Evolutionary conservation across 2,329 filamentous ascomycete species (phyloP).

Genomic region (Leptodontidium sp.): DNA sequence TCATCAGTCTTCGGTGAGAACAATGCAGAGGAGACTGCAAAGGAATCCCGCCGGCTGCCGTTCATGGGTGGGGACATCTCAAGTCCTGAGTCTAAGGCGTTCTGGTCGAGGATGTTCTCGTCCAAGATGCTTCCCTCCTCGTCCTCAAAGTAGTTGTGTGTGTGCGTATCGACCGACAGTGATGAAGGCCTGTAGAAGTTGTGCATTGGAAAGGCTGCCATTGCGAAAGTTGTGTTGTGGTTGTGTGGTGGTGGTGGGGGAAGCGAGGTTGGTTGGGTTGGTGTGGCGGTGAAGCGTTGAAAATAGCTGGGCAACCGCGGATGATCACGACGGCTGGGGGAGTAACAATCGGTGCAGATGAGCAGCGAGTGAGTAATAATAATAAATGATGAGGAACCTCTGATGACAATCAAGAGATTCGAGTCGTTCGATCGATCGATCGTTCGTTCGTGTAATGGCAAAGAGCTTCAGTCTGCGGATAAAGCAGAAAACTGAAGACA

Average conservation of each 20-base stretch:
- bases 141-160: constrained; percentile 66
- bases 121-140: constrained; percentile 68
- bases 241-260: constrained; percentile 24
- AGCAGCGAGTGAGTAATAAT: constrained; percentile 13
- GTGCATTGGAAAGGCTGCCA: constrained; percentile 46
- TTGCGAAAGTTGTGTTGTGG: constrained; percentile 35
- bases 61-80: constrained; percentile 71
- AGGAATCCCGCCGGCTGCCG: constrained; percentile 69
- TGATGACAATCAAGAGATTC: constrained; percentile 19
- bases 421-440: background rate
- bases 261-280: constrained; percentile 32
- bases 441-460: constrained; percentile 13
- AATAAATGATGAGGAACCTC: constrained; percentile 16
- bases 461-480: constrained; percentile 18
- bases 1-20: constrained; percentile 72
- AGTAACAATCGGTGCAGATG: constrained; percentile 17
- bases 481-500: constrained; percentile 20
- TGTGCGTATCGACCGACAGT: constrained; percentile 46
- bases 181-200: constrained; percentile 45
- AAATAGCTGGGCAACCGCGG: constrained; percentile 33
- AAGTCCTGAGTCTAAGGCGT: constrained; percentile 65
- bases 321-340: constrained; percentile 26
- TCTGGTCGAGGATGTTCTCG: constrained; percentile 67
- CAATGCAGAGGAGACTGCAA: constrained; percentile 64
- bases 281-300: constrained; percentile 43